Base-by-base conservation (phyloP, 2,329 filamentous ascomycete species). In the Hirsutella thompsonii region DNA sequence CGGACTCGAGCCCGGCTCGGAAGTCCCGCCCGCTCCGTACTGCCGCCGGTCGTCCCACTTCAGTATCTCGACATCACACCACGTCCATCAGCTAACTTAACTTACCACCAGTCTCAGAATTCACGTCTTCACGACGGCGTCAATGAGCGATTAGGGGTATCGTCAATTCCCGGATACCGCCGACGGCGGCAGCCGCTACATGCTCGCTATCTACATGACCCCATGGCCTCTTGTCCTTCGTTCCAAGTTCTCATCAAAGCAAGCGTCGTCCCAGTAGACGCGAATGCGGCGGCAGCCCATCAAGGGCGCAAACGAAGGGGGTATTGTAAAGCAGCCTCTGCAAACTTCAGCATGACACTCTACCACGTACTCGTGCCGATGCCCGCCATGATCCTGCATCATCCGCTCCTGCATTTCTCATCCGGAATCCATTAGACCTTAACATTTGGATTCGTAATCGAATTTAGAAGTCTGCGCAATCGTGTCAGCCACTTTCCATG, bases 381-480 rank as follows among this genome's bases (percentile, higher is more conserved):
- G n/a, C 32, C 32, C n/a, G n/a, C 14, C 32, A 16, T 18, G 32
- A 10, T 18, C 8, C 5, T 18, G 16, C 14, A 18, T 9, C n/a
- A 5, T 14, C 32, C 32, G 32, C n/a, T 8, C 11, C 32, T 38
- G 28, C 21, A 38, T 38, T 18, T 23, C 9, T 10, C 21, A 13
- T 38, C 8, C 10, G 20, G 16, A 18, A 38, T 14, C 20, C 16
- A 20, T 43, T 37, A 50, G n/a, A 29, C 41, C 28, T 43, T 36
- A 16, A 42, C 23, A 42, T 53, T 42, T 8, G 42, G 21, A 44
- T 54, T 47, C 39, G 51, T 53, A 18, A 54, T 49, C 36, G 49
- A 53, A 38, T 46, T 49, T 37, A 55, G 44, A 29, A 50, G 33
- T 37, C 47, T 54, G 38, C 26, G 13, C 8, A 13, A 16, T 20